Base-by-base conservation (phyloP, 2,329 filamentous ascomycete genomes). In the Chaetomiaceae sp. region DNA sequence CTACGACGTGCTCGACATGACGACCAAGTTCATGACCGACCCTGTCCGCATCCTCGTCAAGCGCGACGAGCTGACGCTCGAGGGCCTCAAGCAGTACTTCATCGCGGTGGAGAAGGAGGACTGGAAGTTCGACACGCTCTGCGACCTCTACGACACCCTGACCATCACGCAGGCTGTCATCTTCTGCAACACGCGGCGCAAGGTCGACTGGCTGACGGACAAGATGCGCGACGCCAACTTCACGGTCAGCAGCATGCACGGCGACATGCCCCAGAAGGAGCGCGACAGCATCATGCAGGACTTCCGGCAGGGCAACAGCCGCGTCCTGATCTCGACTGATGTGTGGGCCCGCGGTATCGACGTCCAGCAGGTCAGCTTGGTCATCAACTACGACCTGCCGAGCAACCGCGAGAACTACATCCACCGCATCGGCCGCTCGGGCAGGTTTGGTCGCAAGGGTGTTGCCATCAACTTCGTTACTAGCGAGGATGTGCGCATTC, bases 361-460 rank as follows among this genome's bases (percentile, higher is more conserved):
- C 64, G 93, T 98, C 40, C 93, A 98, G 71, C 93, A 98, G 68
- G 93, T 98, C 60, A 94, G 87, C 51, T 74, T 98, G 62, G 93
- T 98, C 52, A 98, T 98, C 76, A 98, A 98, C 75, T 98, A 98
- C 68, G 93, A 98, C 66, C 75, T 98, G 49, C 93, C 93, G 3
- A 93, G 86, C 70, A 97, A 98, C 70, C 89, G 93, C 77, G 93
- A 98, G 72, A 98, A 98, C 74, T 98, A 98, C 70, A 97, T 98
- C 68, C 93, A 98, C 74, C 85, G 93, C 59, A 98, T 98, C 60
- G 93, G 93, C 65, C 83, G 93, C 65, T 93, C 88, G 65, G 93
- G 93, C 59, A 82, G 93, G 58, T 98, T 98, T 61, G 93, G 93
- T 61, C 82, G 93, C 62, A 98, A 98, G 75, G 93, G 93, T 78